Evolutionary conservation across 1,139 yeast genomes (phyloP).

Genomic region (Saccharomycopsis hybrid): DNA sequence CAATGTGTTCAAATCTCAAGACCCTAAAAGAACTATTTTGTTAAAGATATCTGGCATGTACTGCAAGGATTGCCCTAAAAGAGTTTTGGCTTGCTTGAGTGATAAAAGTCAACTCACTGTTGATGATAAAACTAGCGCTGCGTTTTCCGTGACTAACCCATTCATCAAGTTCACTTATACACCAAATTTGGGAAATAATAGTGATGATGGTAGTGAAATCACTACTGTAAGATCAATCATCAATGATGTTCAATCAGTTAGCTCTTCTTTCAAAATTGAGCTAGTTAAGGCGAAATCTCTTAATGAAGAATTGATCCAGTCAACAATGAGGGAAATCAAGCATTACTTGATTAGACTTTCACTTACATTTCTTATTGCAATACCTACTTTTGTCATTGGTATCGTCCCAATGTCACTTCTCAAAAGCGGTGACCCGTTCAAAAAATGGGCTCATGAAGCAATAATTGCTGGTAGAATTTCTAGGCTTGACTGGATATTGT

Average conservation of each 20-base stretch:
- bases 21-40: conserved; percentile 48
- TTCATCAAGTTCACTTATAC: background rate
- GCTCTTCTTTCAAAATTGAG: conserved; percentile 43
- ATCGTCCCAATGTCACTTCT: conserved; percentile 61
- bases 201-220: too few relatives aligned
- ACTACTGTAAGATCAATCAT: background rate
- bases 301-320: conserved; percentile 54
- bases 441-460: conserved; percentile 54
- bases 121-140: background rate
- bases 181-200: background rate
- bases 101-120: conserved; percentile 24
- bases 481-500: conserved; percentile 56
- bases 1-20: conserved; percentile 15
- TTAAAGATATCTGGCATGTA: conserved; percentile 60
- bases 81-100: conserved; percentile 45
- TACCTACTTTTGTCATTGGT: conserved; percentile 67
- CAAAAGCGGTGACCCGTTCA: conserved; percentile 37
- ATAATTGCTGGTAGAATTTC: conserved; percentile 60
- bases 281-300: conserved; percentile 52
- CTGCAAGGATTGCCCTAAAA: conserved; percentile 63
- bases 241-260: conserved; percentile 11
- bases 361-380: conserved; percentile 46
- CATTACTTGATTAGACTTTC: conserved; percentile 42
- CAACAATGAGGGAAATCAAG: conserved; percentile 45
- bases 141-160: background rate